Evolutionary conservation across 2,329 filamentous ascomycete species (phyloP), one percentile per base, ranked within the genome.

Genomic region (Sclerotinia borealis): DNA sequence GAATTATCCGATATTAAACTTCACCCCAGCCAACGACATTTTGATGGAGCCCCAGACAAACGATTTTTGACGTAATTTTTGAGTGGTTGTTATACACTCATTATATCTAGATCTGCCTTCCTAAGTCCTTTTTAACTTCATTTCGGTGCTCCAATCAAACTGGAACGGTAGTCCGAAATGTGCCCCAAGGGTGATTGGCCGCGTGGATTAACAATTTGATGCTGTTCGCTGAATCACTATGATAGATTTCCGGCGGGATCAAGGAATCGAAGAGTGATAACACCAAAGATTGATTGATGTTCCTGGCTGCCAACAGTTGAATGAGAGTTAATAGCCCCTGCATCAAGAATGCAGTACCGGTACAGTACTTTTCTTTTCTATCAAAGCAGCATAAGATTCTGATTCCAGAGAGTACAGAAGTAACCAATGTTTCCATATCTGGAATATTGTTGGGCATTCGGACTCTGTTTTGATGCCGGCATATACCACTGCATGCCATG

Each of bases 41-140:
- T 52, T 19, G 36, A 58, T 52, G 59, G 59, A 64, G 56, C 22
- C 31, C 41, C 45, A 47, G 59, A 41, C 29, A 59, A 47, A 51
- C 27, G 34, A 49, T 45, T 59, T 52, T 39, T 37, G 56, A 11
- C 15, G 25, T 29, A 6, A 15, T 31, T 10, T 54, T 22, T 37
- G 15, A 9, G 27, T 39, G 29, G 41, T 25, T 41, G 36, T n/a
- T n/a, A n/a, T n/a, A n/a, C n/a, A n/a, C n/a, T n/a, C n/a, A n/a
- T n/a, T n/a, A n/a, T n/a, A n/a, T n/a, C n/a, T n/a, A n/a, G n/a
- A n/a, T n/a, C n/a, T n/a, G n/a, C n/a, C n/a, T n/a, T n/a, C n/a
- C n/a, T 25, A 4, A 19, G 10, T 22, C 37, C 52, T 17, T 29
- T 17, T 15, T 13, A n/a, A 31, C 4, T 7, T 25, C 52, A 56